Base-by-base conservation (phyloP, 2,329 filamentous ascomycete genomes). In the Rhytidhysteron rufulum region DNA sequence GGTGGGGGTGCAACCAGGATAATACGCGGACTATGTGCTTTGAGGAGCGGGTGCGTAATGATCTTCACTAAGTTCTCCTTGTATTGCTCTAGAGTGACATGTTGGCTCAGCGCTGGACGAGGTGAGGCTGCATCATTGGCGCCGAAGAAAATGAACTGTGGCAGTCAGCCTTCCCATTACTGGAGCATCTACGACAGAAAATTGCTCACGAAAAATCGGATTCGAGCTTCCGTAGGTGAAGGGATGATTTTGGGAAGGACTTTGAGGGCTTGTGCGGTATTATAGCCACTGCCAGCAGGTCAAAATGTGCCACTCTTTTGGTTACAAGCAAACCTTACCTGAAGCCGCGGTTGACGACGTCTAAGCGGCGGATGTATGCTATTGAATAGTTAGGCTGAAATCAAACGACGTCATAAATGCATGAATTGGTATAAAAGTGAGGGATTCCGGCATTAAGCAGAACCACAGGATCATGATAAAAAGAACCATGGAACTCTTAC, bases 271-370 rank as follows among this genome's bases (percentile, higher is more conserved):
- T 95, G 82, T 25, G 76, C 74, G 2, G 88, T 89, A 57, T 84
- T 95, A 72, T 91, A 96, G 9, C 91, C 91, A 47, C 78, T 80
- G 42, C 24, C 40, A 25, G 19, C 10, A 39, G 29, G 31, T 25
- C 25, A 15, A 36, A n/a, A 32, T 15, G 22, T 32, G 27, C 3
- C 27, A 41, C 25, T 27, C 39, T 40, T 35, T 25, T 44, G 34
- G 42, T 15, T n/a, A 16, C 7, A 10, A 13, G 2, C 16, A 25
- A 18, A 33, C 33, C 50, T 37, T 63, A 79, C 54, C 80, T 86
- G 48, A 94, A 81, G 4, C 93, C 93, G 32, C 89, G 80, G 63
- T 96, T 95, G 54, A 97, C 71, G 34, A 97, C 80, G 67, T 97
- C 93, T 11, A 93, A 73, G 25, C 82, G 80, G 42, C 91, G 81